Conservation (phyloP, 495 filamentous ascomycete species). For the Neurospora tetrasperma region DNA sequence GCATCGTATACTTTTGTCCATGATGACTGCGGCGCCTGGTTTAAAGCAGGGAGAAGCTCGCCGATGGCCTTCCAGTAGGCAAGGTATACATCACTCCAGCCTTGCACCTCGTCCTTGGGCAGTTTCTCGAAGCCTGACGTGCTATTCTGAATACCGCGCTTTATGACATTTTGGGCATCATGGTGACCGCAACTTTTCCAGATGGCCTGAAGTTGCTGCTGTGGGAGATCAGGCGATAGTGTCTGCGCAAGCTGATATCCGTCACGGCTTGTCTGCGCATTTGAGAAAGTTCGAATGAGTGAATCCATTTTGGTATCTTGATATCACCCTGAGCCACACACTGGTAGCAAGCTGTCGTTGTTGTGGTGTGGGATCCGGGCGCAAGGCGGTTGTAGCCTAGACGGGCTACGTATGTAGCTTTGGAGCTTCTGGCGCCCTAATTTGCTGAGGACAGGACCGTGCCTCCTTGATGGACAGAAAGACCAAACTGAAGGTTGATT, state of each 20-base stretch:
- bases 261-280: slow-evolving; percentile 42
- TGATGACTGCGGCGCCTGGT: slow-evolving; percentile 37
- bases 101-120: slow-evolving; percentile 51
- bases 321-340: background rate
- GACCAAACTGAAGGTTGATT: background rate
- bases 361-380: background rate
- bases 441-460: background rate
- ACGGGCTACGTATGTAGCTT: background rate
- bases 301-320: slow-evolving; percentile 44
- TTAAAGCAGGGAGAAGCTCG: slow-evolving; percentile 51
- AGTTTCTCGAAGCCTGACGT: slow-evolving; percentile 31
- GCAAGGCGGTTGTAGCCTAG: background rate
- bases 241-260: slow-evolving; percentile 60
- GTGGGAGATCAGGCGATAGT: slow-evolving; percentile 53
- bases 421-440: background rate
- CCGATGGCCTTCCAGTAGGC: slow-evolving; percentile 74
- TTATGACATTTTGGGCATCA: slow-evolving; percentile 45
- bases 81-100: slow-evolving; percentile 75
- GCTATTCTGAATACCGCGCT: slow-evolving; percentile 46
- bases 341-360: background rate
- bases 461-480: background rate
- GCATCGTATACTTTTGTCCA: slow-evolving; percentile 69
- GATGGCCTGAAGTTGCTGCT: slow-evolving; percentile 48
- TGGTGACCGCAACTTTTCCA: slow-evolving; percentile 52
- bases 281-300: slow-evolving; percentile 44